Evolutionary conservation across 2,329 filamentous ascomycete genomes (phyloP), one percentile per base, ranked within the genome.

Genomic region (Thelonectria blattea): DNA sequence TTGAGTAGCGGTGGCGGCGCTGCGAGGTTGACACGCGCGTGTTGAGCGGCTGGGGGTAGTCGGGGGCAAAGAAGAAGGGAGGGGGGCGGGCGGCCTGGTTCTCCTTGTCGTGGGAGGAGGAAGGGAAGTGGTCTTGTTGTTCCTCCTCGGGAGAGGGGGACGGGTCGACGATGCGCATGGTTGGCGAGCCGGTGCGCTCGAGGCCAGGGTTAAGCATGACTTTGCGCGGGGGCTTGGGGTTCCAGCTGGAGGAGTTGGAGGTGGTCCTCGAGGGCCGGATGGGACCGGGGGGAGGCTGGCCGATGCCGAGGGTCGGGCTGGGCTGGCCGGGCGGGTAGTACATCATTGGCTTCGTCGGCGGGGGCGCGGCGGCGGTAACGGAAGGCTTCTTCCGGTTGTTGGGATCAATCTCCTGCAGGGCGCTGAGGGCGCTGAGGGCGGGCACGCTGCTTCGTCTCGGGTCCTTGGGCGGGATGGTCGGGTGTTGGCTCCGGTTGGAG

Each of bases 281-380:
- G 48, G 62, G 51, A 32, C 48, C 56, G 30, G 52, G 46, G 17
- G 61, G 60, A 10, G 62, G 67, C 37, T 72, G 69, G 46, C 73
- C 68, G 32, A 70, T 62, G 11, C 78, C 79, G 15, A 81, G 69
- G 1, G 79, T 81, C 11, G 79, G 79, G 51, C 78, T 81, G 8
- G 78, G 76, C 54, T 80, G 78, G 6, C 75, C 77, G 2, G 75
- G 71, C 5, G 77, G 74, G 5, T 73, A 73, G 20, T 70, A 71
- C 14, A 74, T 68, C 37, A 75, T 67, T 4, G 73, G 73, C 27
- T 73, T 66, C 11, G 68, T 71, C 1, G 74, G 73, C n/a, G 75
- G 76, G 10, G 74, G 74, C 5, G 69, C 56, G 32, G 68, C 17
- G 14, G 43, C 43, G 27, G 27, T 7, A 7, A 7, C 5, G 27